Conservation (phyloP, 2,329 filamentous ascomycete genomes). For the Fusarium ramigenum region DNA sequence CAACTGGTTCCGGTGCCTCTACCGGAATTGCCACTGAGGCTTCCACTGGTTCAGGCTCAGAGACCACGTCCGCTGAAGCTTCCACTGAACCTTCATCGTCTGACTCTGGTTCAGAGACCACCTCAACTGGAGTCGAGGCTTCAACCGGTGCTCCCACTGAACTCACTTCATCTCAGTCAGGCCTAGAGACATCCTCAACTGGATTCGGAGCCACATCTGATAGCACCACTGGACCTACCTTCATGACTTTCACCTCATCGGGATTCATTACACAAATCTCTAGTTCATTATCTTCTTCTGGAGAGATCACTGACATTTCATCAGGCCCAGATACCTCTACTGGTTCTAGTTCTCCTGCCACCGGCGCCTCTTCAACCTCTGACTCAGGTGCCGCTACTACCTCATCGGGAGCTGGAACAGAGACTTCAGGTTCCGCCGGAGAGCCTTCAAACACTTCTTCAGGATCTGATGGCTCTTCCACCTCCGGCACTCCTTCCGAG, state of each 20-base stretch:
- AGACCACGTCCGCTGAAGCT: too few species aligned
- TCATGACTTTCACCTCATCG: neutral
- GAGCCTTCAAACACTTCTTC: neutral
- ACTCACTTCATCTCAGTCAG: neutral
- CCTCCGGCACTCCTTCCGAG: neutral
- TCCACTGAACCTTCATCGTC: too few species aligned
- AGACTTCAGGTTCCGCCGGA: rapidly evolving
- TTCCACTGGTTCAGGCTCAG: too few species aligned
- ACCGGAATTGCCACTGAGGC: too few species aligned
- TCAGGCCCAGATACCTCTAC: neutral
- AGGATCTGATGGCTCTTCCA: neutral
- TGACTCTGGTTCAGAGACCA: too few species aligned
- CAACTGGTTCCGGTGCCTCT: neutral
- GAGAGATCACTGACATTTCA: neutral
- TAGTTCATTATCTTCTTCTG: neutral
- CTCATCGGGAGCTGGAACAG: neutral
- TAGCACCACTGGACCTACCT: neutral
- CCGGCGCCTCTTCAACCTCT: neutral
- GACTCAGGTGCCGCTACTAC: neutral
- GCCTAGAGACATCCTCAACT: neutral
- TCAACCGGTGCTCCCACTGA: neutral
- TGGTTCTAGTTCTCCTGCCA: neutral
- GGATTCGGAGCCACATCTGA: neutral
- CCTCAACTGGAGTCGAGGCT: neutral
- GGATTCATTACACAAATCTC: neutral